A percentile compares a stretch with the other conserved stretches of the same genome.
Evolutionary conservation across 2,329 filamentous ascomycete species (phyloP).

Genomic region (Apiospora rasikravindrae): DNA sequence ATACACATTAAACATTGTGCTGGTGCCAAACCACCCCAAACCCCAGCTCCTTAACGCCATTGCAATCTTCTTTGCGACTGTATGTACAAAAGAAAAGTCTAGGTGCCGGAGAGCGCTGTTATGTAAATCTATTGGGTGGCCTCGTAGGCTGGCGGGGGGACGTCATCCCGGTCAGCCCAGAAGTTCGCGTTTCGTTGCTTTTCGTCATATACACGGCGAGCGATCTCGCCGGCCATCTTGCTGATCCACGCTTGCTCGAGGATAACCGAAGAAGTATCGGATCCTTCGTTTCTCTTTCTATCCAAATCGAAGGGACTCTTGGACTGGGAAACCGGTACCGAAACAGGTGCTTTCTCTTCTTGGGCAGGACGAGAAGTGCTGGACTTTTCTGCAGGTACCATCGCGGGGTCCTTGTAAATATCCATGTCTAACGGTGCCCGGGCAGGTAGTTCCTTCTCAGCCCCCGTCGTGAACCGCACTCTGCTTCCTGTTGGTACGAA

Average conservation of each 20-base stretch:
- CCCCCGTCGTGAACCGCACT: constrained; percentile 46
- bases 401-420: constrained; percentile 36
- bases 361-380: constrained; percentile 23
- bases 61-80: not conserved
- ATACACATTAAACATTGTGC: constrained; percentile 11
- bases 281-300: constrained; percentile 42
- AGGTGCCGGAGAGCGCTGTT: not conserved
- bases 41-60: not conserved
- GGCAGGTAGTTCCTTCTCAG: constrained; percentile 36
- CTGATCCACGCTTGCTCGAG: constrained; percentile 85
- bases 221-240: constrained; percentile 94
- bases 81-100: constrained; percentile 15
- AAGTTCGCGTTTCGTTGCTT: constrained; percentile 64
- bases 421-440: constrained; percentile 42
- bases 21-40: not conserved
- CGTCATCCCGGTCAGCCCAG: constrained; percentile 61
- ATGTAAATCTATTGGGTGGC: constrained; percentile 45
- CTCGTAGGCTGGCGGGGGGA: constrained; percentile 68
- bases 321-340: constrained; percentile 30
- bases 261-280: constrained; percentile 63
- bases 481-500: constrained; percentile 40
- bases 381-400: constrained; percentile 25
- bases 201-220: constrained; percentile 84
- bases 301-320: constrained; percentile 38
- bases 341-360: constrained; percentile 34